These are phyloP conservation scores for Rutidosis leptorrhynchoides DNA, from an alignment of 129 eudicot species.

Conservation along the genomic window DNA sequence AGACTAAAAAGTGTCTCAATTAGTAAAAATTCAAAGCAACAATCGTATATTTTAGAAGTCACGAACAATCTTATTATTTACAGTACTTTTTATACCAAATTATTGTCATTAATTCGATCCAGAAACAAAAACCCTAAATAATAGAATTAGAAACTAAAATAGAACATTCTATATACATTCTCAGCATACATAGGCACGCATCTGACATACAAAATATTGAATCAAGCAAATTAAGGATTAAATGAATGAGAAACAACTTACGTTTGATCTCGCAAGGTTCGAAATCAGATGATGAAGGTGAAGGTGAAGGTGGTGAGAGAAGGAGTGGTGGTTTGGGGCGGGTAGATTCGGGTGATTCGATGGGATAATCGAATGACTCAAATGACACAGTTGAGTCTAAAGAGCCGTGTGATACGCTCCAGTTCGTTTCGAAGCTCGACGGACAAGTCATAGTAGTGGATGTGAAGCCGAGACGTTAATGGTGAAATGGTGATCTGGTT, in stretches of 20 bases:
- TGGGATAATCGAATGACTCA: conserved; percentile 60
- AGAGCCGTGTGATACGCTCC: conserved; percentile 54
- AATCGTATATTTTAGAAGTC: background rate
- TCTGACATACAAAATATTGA: background rate
- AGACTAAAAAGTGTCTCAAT: background rate
- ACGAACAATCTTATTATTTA: background rate
- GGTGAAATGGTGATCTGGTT: conserved; percentile 6
- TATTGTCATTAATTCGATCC: background rate
- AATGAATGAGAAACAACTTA: conserved; percentile 17
- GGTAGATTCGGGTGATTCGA: conserved; percentile 31
- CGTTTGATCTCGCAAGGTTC: conserved; percentile 76
- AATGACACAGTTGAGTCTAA: conserved; percentile 41
- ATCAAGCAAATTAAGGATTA: background rate
- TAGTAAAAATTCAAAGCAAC: background rate
- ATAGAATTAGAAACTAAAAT: background rate
- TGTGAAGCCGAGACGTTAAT: background rate
- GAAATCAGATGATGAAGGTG: conserved; percentile 39
- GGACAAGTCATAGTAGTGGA: conserved; percentile 16
- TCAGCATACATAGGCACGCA: conserved; percentile 7
- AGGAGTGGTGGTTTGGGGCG: conserved; percentile 44
- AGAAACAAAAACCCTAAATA: background rate
- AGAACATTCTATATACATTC: background rate
- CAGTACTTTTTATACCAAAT: background rate
- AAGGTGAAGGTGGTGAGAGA: conserved; percentile 37
- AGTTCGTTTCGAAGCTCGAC: conserved; percentile 38